phyloP scores from a whole-genome alignment of 495 filamentous ascomycete genomes.

The Xylona heveae region DNA sequence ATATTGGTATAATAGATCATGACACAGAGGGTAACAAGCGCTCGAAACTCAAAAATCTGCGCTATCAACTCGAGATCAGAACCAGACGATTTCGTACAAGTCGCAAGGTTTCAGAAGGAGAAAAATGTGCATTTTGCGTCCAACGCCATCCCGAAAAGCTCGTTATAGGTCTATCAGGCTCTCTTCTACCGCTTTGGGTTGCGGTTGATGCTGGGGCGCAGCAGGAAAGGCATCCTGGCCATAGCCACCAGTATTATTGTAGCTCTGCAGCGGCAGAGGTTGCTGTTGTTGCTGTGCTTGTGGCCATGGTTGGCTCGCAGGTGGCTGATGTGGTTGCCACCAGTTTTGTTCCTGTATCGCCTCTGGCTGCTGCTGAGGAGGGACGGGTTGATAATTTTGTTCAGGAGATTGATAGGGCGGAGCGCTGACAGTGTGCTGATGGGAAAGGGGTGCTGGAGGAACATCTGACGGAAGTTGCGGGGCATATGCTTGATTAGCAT shows the following conservation, averaged over 20 bases:
- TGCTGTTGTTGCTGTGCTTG: conserved; percentile 8
- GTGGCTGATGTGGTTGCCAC: conserved; percentile 6
- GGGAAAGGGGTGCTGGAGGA: conserved; percentile 17
- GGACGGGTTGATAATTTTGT: conserved; percentile 15
- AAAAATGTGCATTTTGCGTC: not conserved
- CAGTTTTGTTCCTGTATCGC: too few species aligned
- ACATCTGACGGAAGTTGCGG: conserved; percentile 3
- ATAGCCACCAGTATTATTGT: conserved; percentile 28
- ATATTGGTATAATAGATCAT: too few species aligned
- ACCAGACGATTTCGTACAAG: too few species aligned
- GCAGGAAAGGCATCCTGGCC: conserved; percentile 41
- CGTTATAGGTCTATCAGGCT: conserved; percentile 70
- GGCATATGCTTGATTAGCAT: conserved; percentile 6
- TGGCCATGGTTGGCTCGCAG: conserved; percentile 7
- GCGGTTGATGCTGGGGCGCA: conserved; percentile 38
- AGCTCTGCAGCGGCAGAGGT: conserved; percentile 19
- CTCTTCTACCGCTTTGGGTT: conserved; percentile 43
- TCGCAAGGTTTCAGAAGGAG: too few species aligned
- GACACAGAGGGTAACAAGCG: too few species aligned
- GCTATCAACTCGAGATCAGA: too few species aligned
- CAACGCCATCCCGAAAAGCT: conserved; percentile 1
- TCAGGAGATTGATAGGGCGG: conserved; percentile 11
- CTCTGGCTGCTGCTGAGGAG: too few species aligned
- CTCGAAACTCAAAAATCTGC: too few species aligned
- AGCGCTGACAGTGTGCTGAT: conserved; percentile 10